Conservation (phyloP, 352 stramenopile species). For the Aphanomyces cochlioides region DNA sequence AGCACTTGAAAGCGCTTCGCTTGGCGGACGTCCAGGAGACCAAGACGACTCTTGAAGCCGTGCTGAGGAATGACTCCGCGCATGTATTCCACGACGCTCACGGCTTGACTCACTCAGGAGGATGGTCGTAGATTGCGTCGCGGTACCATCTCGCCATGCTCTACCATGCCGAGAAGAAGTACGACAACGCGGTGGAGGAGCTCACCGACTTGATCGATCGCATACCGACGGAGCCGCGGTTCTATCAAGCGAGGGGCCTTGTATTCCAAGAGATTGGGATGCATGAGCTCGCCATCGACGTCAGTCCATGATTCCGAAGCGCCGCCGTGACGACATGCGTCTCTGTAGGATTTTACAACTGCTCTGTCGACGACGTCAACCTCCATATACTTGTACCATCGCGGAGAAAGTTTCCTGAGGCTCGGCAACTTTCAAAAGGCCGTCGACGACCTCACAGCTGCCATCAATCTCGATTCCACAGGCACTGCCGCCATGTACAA, state of each 20-base stretch:
- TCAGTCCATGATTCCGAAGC: conserved; percentile 50
- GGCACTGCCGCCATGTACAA: conserved; percentile 49
- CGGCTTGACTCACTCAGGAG: not conserved
- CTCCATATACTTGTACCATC: conserved; percentile 14
- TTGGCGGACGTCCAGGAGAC: not conserved
- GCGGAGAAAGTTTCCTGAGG: conserved; percentile 17
- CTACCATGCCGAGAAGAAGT: conserved; percentile 31
- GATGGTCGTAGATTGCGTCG: conserved; percentile 20
- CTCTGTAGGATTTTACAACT: conserved; percentile 45
- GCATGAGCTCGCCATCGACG: conserved; percentile 49
- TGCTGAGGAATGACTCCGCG: conserved; percentile 1
- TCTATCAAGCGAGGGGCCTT: conserved; percentile 52
- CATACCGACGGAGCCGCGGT: conserved; percentile 51
- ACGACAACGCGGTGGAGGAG: conserved; percentile 40
- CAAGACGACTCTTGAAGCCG: not conserved
- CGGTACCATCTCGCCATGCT: conserved; percentile 17
- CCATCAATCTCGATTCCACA: not conserved
- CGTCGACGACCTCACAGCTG: conserved; percentile 15
- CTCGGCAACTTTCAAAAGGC: conserved; percentile 17
- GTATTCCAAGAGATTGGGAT: conserved; percentile 56
- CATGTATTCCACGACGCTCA: conserved; percentile 16
- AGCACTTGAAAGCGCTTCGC: conserved; percentile 42
- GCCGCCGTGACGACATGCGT: conserved; percentile 44
- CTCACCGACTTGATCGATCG: conserved; percentile 46
- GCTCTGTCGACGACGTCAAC: conserved; percentile 33